Conservation (phyloP, 2,329 filamentous ascomycete species). For the Pseudopyrenochaeta lycopersici region DNA sequence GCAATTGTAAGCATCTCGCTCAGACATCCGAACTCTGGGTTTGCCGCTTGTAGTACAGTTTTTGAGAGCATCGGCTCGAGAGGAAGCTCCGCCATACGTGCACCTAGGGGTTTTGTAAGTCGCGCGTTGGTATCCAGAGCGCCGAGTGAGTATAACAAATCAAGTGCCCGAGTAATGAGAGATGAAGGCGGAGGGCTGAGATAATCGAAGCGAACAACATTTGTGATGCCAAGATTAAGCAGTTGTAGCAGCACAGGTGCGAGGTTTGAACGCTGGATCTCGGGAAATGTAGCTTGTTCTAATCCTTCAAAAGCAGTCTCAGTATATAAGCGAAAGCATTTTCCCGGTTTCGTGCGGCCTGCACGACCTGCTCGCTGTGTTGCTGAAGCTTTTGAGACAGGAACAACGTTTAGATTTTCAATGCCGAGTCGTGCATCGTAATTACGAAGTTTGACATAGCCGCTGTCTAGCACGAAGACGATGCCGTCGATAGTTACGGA, state of each 20-base stretch:
- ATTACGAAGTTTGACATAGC: constrained; percentile 88
- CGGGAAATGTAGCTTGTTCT: constrained; percentile 78
- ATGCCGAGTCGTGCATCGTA: constrained; percentile 88
- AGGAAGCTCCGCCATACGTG: constrained; percentile 90
- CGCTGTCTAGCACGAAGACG: constrained; percentile 87
- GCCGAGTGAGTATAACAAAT: constrained; percentile 85
- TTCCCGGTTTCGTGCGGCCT: constrained; percentile 87
- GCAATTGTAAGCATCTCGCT: constrained; percentile 90
- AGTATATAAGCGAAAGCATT: constrained; percentile 93
- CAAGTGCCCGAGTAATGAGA: constrained; percentile 84
- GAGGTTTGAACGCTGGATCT: constrained; percentile 91
- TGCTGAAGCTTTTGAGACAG: constrained; percentile 91
- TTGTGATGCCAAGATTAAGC: constrained; percentile 94
- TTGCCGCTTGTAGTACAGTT: constrained; percentile 76
- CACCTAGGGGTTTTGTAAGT: constrained; percentile 86
- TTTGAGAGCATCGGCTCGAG: constrained; percentile 97
- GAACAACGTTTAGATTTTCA: constrained; percentile 82
- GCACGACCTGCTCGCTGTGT: constrained; percentile 89
- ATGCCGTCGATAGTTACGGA: constrained; percentile 94
- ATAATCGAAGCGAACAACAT: constrained; percentile 90
- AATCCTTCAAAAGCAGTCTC: constrained; percentile 74
- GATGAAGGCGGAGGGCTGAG: constrained; percentile 85
- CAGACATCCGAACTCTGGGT: constrained; percentile 73
- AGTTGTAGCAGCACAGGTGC: constrained; percentile 89
- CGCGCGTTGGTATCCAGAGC: constrained; percentile 90